A percentile compares a stretch with the other conserved stretches of the same genome.
Evolutionary conservation across 2,329 filamentous ascomycete genomes (phyloP).

Genomic region (Monosporascus ibericus): DNA sequence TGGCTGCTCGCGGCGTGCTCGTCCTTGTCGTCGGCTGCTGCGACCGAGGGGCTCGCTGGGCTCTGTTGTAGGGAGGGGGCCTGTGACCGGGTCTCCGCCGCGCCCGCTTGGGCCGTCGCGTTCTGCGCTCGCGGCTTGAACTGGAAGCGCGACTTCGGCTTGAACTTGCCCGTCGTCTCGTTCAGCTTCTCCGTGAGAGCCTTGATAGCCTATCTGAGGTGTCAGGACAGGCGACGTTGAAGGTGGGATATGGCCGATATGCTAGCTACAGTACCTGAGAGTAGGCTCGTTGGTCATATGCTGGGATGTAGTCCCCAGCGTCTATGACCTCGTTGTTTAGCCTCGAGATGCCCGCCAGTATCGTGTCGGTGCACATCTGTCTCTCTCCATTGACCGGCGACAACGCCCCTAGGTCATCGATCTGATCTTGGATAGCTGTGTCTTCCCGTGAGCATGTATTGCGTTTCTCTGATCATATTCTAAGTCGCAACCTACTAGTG

Average conservation of each 20-base stretch:
- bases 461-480: not conserved
- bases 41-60: constrained; percentile 7
- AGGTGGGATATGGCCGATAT: not conserved
- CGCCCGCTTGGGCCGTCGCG: constrained; percentile 35
- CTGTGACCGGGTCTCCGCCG: constrained; percentile 26
- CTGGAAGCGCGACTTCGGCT: constrained; percentile 74
- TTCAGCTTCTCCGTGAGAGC: constrained; percentile 72
- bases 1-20: constrained; percentile 33
- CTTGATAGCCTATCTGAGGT: constrained; percentile 61
- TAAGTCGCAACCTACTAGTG: constrained; percentile 46
- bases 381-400: constrained; percentile 66
- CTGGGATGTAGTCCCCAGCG: constrained; percentile 72
- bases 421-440: constrained; percentile 69
- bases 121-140: constrained; percentile 63
- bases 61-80: constrained; percentile 3
- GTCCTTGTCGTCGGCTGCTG: constrained; percentile 13
- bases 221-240: not conserved
- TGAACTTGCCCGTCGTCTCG: constrained; percentile 58
- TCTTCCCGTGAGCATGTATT: constrained; percentile 1
- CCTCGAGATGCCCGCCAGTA: constrained; percentile 71
- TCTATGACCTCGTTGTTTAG: constrained; percentile 83
- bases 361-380: constrained; percentile 73
- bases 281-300: constrained; percentile 86
- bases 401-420: constrained; percentile 59
- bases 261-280: constrained; percentile 51